Base-by-base conservation (phyloP, 306 rosid species). In the Nissolia schottii region DNA sequence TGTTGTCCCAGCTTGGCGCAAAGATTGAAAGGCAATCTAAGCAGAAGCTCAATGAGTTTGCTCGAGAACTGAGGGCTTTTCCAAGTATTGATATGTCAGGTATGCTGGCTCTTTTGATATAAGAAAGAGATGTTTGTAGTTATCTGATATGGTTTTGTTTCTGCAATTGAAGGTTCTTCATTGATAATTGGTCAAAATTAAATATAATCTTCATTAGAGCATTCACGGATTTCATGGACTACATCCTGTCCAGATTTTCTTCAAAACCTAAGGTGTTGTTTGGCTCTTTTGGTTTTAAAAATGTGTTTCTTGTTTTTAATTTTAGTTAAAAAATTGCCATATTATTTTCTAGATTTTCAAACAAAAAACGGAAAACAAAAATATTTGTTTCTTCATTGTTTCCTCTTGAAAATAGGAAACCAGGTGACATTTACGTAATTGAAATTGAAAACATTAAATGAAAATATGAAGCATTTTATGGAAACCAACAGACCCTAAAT, bases 61-160 rank as follows among this genome's bases (percentile, higher is more conserved):
- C 99, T 23, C 87, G 86, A 80, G 97, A 89, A 73, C 86, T 94
- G 41, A 88, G 94, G 89, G 51, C 91, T 41, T 89, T 89, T 85
- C 76, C 90, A 51, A 88, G 85, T 28, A 85, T 89, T 66, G 99
- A 94, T 69, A 84, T 94, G 97, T 88, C 99, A 80, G 99, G 99
- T 94, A 91, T 65, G 85, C 70, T 40, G 64, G 78, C 67, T 37
- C 48, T 77, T 58, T 63, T 66, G 48, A n/a, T 51, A 31, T 32
- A 29, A 56, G 29, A 58, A 41, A 56, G 24, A 14, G 25, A 31
- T 61, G 13, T 35, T 43, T 71, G 49, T 62, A 48, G 37, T 80
- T 74, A 54, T 60, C 32, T 72, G 45, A 61, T 64, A 67, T 66
- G 41, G 43, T 78, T 71, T 48, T 45, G 55, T 16, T 66, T 64